These are phyloP conservation scores for Teratosphaeria pseudoeucalypti DNA, from an alignment of 2,329 filamentous ascomycete genomes.

Conservation along the genomic window DNA sequence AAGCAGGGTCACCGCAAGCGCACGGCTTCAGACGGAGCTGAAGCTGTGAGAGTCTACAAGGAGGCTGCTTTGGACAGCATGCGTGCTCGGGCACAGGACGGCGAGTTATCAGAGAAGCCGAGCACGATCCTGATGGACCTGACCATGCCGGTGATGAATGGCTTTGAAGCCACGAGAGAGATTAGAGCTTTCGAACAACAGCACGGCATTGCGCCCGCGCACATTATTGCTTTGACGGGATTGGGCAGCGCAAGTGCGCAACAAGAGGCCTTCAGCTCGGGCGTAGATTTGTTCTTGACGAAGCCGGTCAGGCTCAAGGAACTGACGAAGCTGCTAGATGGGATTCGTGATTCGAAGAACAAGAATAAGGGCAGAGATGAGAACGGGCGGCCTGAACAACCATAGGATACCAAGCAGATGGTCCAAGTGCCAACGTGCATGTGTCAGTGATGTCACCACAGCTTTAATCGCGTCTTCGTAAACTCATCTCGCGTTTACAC, in stretches of 20 bases:
- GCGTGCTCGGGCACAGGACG: background rate
- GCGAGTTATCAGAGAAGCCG: background rate
- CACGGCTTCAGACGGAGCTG: constrained; percentile 38
- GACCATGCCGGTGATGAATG: constrained; percentile 24
- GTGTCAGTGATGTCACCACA: background rate
- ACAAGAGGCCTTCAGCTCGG: constrained; percentile 19
- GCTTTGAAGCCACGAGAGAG: constrained; percentile 24
- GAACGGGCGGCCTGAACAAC: background rate
- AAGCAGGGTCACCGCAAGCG: constrained; percentile 30
- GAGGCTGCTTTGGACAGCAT: constrained; percentile 1
- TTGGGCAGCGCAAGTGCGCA: constrained; percentile 20
- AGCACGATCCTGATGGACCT: constrained; percentile 40
- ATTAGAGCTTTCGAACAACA: constrained; percentile 23
- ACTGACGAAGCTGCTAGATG: constrained; percentile 12
- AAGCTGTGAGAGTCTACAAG: constrained; percentile 38
- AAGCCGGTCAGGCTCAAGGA: constrained; percentile 29
- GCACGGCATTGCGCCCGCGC: constrained; percentile 13
- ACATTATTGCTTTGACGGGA: constrained; percentile 24
- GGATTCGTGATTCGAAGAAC: background rate
- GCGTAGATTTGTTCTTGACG: constrained; percentile 23
- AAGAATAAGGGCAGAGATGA: background rate
- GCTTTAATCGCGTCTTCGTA: background rate
- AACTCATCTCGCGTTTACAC: background rate
- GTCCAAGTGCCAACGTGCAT: constrained; percentile 1
- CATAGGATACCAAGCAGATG: background rate